Evolutionary conservation across 345 rosid genomes (phyloP), one percentile per base, ranked within the genome.

Genomic region (Salix suchowensis): DNA sequence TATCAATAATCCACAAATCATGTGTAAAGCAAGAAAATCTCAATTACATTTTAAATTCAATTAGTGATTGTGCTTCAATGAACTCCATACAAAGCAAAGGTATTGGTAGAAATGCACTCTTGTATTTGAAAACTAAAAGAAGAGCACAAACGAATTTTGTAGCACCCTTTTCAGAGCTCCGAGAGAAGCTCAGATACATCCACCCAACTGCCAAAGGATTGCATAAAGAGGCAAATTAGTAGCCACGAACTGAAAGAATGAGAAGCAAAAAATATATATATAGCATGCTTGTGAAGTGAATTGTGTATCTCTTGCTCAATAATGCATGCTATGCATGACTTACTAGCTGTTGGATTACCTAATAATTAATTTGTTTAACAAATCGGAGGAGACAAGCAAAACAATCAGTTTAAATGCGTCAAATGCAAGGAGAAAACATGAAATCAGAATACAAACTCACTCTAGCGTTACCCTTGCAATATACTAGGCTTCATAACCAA

Each of bases 191-290:
- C 70, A 80, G 65, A 80, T 71, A 73, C 79, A 75, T 52, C 83
- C 83, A 28, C 83, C 83, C 79, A 80, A 71, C 79, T 76, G 69
- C 60, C 21, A 48, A 68, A 48, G 24, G 46, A 52, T 75, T 50
- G 72, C 72, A 65, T 32, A 71, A 16, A 34, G 21, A 32, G 72
- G 46, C 15, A 44, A 71, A 58, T 76, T 46, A 71, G 74, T 34
- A 65, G 26, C 62, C 40, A 65, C 30, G 19, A 52, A 61, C 6
- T 65, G 68, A 65, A 42, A 32, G 14, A 24, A 32, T 16, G 32
- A 65, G 39, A 15, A 32, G 34, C 39, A 16, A 16, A 5, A 50
- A 24, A 24, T n/a, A n/a, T n/a, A 24, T 6, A 16, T 16, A 16
- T 50, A 50, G 2, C 55, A 50, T 16, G 68, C 36, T 26, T 26